Evolutionary conservation across 495 filamentous ascomycete species (phyloP), one percentile per base, ranked within the genome.

Genomic region (Sporormia fimetaria): DNA sequence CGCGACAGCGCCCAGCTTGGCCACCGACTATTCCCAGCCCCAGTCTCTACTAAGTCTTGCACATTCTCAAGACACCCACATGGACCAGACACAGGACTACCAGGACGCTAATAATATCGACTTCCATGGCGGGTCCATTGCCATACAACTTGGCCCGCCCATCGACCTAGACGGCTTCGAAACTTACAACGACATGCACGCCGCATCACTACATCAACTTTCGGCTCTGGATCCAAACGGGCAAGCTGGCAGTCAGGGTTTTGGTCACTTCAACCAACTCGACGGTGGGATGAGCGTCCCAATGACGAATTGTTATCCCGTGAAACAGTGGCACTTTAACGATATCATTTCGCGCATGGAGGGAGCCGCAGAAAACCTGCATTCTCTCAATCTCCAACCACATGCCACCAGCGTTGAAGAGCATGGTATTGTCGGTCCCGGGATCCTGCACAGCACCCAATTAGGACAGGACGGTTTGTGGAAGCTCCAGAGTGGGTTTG

Each of bases 81-180:
- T 23, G 4, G 4, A 15, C 31, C 40, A 43, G 6, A 6, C 27
- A n/a, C 50, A 46, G 7, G 25, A 36, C 28, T 42, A 21, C 37
- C 28, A 30, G 20, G 32, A 37, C 21, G 29, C 43, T 1, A 49
- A 56, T 23, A 37, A 47, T 12, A 25, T 52, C 21, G 52, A 56
- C 26, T 56, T 56, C 40, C 42, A 9, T 6, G 44, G 45, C 34
- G 52, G 49, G 2, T 38, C 48, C 17, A 52, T 56, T 30, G 40
- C 33, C 17, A 37, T 56, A 4, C 34, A 30, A 25, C 44, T 56
- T 18, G 53, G 53, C 18, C 53, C 53, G 1, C 24, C 40, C 4
- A 39, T 49, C 24, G 12, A 44, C 16, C 20, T 56, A 10, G 29
- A 15, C 14, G 29, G 29, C 0, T 52, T 44, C 30, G 41, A 44